These are phyloP conservation scores for Lichtheimia ornata DNA, from an alignment of 371 early-diverging fungal genomes.

Conservation along the genomic window DNA sequence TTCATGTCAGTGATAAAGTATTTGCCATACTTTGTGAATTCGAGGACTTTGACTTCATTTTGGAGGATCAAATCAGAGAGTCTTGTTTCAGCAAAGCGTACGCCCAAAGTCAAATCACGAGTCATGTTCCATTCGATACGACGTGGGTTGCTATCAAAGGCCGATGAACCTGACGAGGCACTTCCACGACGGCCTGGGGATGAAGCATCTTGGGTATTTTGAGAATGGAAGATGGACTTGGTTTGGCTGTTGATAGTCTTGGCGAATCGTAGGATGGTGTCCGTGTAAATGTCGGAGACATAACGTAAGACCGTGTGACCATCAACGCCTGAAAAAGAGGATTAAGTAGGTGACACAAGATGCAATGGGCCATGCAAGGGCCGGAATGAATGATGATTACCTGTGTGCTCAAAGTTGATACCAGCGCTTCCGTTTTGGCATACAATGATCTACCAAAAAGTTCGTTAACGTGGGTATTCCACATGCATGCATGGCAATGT, in stretches of 20 bases:
- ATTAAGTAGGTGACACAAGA: not conserved
- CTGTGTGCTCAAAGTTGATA: slow-evolving; percentile 63
- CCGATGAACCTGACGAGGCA: slow-evolving; percentile 21
- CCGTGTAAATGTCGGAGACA: slow-evolving; percentile 62
- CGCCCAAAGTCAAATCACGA: slow-evolving; percentile 40
- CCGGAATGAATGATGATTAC: slow-evolving; percentile 24
- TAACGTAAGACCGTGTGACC: slow-evolving; percentile 62
- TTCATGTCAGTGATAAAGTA: slow-evolving; percentile 70
- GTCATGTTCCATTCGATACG: slow-evolving; percentile 60
- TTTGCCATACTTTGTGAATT: slow-evolving; percentile 70
- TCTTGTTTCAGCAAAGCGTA: slow-evolving; percentile 58
- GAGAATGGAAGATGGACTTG: slow-evolving; percentile 52
- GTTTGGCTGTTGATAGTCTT: slow-evolving; percentile 59
- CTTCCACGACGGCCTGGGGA: slow-evolving; percentile 21
- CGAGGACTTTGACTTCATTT: slow-evolving; percentile 67
- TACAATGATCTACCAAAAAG: slow-evolving; percentile 49
- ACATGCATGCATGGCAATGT: not conserved
- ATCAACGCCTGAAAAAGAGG: slow-evolving; percentile 46
- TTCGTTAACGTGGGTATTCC: too few relatives aligned
- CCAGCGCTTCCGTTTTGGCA: slow-evolving; percentile 64
- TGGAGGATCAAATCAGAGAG: slow-evolving; percentile 57
- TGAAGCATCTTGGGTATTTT: slow-evolving; percentile 14
- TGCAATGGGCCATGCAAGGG: not conserved
- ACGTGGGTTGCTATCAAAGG: slow-evolving; percentile 47
- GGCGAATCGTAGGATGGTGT: slow-evolving; percentile 59